Conservation (phyloP, 352 stramenopile genomes). For the Elongisporangium anandrum region DNA sequence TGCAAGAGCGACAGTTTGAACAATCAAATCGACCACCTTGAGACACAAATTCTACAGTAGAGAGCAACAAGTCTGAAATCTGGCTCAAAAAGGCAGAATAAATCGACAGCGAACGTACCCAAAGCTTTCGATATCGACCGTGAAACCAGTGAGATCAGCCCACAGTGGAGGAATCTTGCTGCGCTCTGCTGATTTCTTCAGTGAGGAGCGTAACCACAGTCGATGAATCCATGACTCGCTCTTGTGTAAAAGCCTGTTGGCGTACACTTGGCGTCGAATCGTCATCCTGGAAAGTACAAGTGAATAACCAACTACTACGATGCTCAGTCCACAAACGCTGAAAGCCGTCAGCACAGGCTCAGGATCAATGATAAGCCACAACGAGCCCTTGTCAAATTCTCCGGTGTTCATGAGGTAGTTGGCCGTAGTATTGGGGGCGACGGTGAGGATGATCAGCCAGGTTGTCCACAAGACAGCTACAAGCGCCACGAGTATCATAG, state of each 20-base stretch:
- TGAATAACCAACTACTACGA: conserved; percentile 11
- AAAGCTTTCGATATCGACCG: too few species aligned
- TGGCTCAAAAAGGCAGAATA: too few species aligned
- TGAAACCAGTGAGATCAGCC: not conserved
- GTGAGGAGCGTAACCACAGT: not conserved
- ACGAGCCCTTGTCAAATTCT: conserved; percentile 21
- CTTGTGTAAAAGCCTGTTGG: not conserved
- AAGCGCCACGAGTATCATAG: conserved; percentile 13
- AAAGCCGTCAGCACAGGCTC: conserved; percentile 8
- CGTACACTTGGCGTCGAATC: not conserved
- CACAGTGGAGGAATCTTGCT: not conserved
- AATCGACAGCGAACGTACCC: too few species aligned
- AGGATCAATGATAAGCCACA: conserved; percentile 25
- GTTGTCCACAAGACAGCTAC: conserved; percentile 23
- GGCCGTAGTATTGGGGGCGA: conserved; percentile 15
- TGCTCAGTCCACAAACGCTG: conserved; percentile 7
- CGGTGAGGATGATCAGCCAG: conserved; percentile 17
- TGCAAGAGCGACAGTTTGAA: conserved; percentile 15
- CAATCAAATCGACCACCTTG: conserved; percentile 12
- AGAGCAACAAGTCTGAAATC: not conserved
- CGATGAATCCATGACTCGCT: not conserved
- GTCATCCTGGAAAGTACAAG: conserved; percentile 3
- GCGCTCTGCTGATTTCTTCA: not conserved
- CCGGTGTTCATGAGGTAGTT: conserved; percentile 26
- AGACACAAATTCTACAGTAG: conserved; percentile 11